phyloP scores from a whole-genome alignment of 2,329 filamentous ascomycete genomes.

The Ceratocystis ficicola region DNA sequence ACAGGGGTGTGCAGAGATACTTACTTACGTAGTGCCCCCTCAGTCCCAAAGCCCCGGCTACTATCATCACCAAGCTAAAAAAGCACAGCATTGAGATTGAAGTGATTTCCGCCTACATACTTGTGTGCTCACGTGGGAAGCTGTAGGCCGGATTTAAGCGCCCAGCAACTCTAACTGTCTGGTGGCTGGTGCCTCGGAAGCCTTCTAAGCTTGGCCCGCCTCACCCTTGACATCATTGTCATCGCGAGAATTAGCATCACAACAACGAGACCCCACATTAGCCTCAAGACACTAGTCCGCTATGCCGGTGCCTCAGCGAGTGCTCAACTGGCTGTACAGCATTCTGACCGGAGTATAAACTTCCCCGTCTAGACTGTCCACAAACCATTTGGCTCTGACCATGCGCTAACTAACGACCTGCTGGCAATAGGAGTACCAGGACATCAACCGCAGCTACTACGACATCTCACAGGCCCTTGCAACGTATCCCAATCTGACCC shows the following conservation, averaged over 20 bases:
- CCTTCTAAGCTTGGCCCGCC: neutral
- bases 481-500: slow-evolving; percentile 65
- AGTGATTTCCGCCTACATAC: neutral
- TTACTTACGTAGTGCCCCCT: neutral
- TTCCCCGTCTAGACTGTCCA: too few species aligned
- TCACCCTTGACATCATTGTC: neutral
- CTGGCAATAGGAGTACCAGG: slow-evolving; percentile 64
- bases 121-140: neutral
- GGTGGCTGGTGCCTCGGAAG: neutral
- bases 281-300: slow-evolving; percentile 25
- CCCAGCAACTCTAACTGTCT: neutral
- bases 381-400: neutral
- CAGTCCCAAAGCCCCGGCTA: neutral
- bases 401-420: neutral
- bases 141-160: neutral
- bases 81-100: neutral
- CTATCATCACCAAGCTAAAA: neutral
- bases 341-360: slow-evolving; percentile 60
- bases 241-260: neutral
- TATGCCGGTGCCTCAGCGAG: slow-evolving; percentile 72
- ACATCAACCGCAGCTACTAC: slow-evolving; percentile 84
- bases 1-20: slow-evolving; percentile 1
- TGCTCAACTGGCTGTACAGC: slow-evolving; percentile 91
- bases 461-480: slow-evolving; percentile 76
- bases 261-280: neutral